Conservation (phyloP, 2,329 filamentous ascomycete species). For the Aureobasidium vineae region DNA sequence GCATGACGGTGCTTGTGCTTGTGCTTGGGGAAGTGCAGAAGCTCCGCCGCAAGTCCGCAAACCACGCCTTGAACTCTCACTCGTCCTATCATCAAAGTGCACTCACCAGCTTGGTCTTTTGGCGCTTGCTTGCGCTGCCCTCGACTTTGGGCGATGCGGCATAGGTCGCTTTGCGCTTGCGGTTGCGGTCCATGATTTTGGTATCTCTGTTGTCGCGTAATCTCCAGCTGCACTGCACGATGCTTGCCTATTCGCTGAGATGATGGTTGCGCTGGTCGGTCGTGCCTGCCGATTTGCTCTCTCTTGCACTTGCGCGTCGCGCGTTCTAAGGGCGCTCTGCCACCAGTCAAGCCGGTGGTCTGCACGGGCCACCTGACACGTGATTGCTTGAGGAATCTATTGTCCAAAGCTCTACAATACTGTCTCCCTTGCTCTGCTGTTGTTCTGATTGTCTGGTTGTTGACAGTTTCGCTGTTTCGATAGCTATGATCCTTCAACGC, state of each 20-base stretch:
- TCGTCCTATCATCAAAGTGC: background rate
- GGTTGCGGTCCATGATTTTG: constrained; percentile 28
- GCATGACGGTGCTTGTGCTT: background rate
- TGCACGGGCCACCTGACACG: constrained; percentile 7
- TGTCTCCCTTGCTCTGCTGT: background rate
- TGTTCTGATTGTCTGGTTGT: too few relatives aligned
- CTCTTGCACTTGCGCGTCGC: constrained; percentile 16
- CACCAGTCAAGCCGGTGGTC: background rate
- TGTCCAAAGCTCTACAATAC: background rate
- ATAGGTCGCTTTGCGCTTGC: constrained; percentile 28
- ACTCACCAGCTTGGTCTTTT: constrained; percentile 28
- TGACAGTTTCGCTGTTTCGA: background rate
- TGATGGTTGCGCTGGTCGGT: background rate
- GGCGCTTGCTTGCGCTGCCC: constrained; percentile 26
- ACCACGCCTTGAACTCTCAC: background rate
- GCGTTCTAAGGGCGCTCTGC: background rate
- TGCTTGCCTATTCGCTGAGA: background rate
- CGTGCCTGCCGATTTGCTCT: background rate
- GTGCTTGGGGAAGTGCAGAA: constrained; percentile 12
- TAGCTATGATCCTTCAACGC: background rate
- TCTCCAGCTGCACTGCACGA: background rate
- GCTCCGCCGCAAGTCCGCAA: background rate
- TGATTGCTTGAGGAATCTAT: constrained; percentile 4
- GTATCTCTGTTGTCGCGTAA: constrained; percentile 12
- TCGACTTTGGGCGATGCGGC: constrained; percentile 24